Percentiles rank a stretch among this genome's conserved stretches.
phyloP scores from a whole-genome alignment of 371 early-diverging fungal species.

The Mortierella sp. region DNA sequence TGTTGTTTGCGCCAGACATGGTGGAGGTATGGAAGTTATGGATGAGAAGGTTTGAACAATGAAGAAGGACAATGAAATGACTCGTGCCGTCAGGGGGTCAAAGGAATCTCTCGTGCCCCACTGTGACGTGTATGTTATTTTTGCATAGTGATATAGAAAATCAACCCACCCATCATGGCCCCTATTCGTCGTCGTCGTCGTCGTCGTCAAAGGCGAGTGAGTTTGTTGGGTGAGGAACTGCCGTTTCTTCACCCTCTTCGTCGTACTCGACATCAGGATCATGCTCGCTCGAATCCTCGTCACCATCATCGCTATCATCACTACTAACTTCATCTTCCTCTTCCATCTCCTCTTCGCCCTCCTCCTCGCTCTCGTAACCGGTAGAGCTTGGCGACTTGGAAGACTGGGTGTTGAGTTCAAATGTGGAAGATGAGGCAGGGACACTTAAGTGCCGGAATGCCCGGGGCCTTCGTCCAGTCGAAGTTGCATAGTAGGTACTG shows the following conservation, averaged over 20 bases:
- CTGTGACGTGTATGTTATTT: too few species aligned
- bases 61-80: neutral
- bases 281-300: too few species aligned
- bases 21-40: slow-evolving; percentile 4
- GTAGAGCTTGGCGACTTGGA: slow-evolving; percentile 11
- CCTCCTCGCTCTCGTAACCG: slow-evolving; percentile 11
- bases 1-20: slow-evolving; percentile 77
- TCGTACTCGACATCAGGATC: slow-evolving; percentile 37
- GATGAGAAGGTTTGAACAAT: neutral
- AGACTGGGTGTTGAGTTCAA: neutral
- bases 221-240: slow-evolving; percentile 34
- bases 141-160: too few species aligned
- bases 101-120: too few species aligned
- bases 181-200: slow-evolving; percentile 2
- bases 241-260: slow-evolving; percentile 28
- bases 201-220: slow-evolving; percentile 13
- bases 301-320: neutral
- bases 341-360: slow-evolving; percentile 16
- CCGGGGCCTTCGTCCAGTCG: slow-evolving; percentile 11
- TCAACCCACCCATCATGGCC: too few species aligned
- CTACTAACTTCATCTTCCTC: neutral
- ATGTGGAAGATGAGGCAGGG: slow-evolving; percentile 9
- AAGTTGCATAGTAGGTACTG: neutral
- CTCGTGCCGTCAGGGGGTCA: too few species aligned
- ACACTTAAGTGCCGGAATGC: slow-evolving; percentile 11